Evolutionary conservation across 2,329 filamentous ascomycete species (phyloP), one percentile per base, ranked within the genome.

Genomic region (Pestalotiopsis sp.): DNA sequence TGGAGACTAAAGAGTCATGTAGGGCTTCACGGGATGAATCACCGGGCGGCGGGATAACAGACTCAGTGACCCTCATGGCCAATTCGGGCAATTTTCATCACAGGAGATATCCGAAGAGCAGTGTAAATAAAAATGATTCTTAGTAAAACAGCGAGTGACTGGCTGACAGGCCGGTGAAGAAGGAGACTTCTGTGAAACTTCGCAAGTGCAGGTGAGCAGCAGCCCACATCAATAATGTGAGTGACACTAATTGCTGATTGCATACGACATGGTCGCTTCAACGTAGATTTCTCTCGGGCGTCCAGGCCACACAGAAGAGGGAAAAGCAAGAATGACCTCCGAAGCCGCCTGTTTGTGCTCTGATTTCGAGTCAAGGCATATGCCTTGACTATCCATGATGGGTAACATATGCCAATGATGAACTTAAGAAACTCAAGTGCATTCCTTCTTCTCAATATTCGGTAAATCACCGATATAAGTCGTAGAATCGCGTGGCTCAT

Each of bases 181-280:
- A n/a, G n/a, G 27, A 23, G 23, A 25, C 9, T 36, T 12, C 6
- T 64, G 38, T 36, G 39, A n/a, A 36, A 61, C 59, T 61, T 27
- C 25, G 25, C n/a, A 23, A 36, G 20, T 41, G 38, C 14, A 56
- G 25, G 23, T 36, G 23, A 58, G 41, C 41, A 56, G 41, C 14
- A 13, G 49, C 7, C 41, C n/a, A 63, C 27, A 23, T 17, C 27
- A 23, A 36, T 36, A 36, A 66, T 45, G n/a, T 66, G 39, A 20
- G 20, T 11, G 23, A 49, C 52, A 56, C 56, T 59, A 66, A 39
- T 23, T 60, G 64, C 64, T 66, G 36, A 60, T 45, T 66, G 64
- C 64, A 49, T 59, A 56, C 27, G 64, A 17, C 60, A 20, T 66
- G 63, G 23, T 36, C 36, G 41, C 41, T 39, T 20, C 52, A 27